A percentile compares a stretch with the other conserved stretches of the same genome.
phyloP scores from a whole-genome alignment of 2,329 filamentous ascomycete genomes.

The Coniochaeta sp. region DNA sequence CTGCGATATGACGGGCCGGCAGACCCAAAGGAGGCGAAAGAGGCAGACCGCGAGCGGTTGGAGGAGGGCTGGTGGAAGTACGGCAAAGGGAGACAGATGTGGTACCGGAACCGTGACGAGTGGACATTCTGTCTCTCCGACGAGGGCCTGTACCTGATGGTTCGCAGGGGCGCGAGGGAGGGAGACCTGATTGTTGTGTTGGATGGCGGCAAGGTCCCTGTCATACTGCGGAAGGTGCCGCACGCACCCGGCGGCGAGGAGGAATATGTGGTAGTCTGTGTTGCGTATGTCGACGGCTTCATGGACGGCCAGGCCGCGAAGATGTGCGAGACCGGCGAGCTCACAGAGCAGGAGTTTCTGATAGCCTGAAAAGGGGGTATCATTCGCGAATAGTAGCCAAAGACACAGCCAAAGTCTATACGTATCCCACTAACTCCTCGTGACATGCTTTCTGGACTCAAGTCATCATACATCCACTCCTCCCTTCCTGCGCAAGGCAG shows the following conservation, averaged over 20 bases:
- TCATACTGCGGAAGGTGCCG: conserved; percentile 3
- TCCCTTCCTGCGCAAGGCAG: not conserved
- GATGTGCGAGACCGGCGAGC: not conserved
- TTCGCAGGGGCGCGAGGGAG: not conserved
- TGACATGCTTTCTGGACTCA: not conserved
- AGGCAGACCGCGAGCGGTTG: not conserved
- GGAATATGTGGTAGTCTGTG: conserved; percentile 4
- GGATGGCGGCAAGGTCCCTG: conserved; percentile 7
- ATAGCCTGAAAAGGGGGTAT: not conserved
- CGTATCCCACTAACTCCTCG: not conserved
- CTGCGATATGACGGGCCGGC: not conserved
- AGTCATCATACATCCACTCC: not conserved
- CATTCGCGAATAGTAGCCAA: not conserved
- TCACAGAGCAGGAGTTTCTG: conserved; percentile 1
- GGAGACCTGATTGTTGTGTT: conserved; percentile 6
- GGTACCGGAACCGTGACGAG: conserved; percentile 1
- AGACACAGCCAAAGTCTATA: not conserved
- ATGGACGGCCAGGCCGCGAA: conserved; percentile 14
- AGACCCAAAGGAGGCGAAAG: not conserved
- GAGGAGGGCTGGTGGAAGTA: not conserved
- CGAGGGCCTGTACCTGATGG: conserved; percentile 6
- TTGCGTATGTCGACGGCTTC: conserved; percentile 15
- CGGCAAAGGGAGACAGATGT: conserved; percentile 3
- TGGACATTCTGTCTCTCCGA: conserved; percentile 6
- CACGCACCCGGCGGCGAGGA: not conserved